Evolutionary conservation across 2,329 filamentous ascomycete genomes (phyloP).

Genomic region (Botrytis cinerea): DNA sequence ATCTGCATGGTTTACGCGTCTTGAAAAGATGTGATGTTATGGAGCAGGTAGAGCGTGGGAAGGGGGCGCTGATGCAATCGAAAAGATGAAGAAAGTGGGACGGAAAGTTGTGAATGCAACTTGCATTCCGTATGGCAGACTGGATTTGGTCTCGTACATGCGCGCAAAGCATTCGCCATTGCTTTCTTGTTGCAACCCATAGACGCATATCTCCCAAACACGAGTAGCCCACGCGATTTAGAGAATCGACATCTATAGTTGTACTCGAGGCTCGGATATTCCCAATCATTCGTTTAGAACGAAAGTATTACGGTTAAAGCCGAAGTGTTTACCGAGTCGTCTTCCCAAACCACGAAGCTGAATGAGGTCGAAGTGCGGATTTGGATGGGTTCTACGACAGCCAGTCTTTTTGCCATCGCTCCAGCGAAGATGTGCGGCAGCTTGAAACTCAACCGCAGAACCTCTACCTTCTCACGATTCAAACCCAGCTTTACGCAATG

Average conservation of each 20-base stretch:
- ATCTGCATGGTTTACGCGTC: background rate
- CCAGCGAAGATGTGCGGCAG: background rate
- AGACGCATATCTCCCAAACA: background rate
- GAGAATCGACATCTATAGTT: background rate
- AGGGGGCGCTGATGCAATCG: background rate
- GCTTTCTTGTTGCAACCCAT: background rate
- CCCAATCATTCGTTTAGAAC: background rate
- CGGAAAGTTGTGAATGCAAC: background rate
- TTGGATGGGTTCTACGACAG: background rate
- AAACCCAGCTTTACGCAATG: background rate
- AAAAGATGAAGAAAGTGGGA: background rate
- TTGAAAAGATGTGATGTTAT: accelerated
- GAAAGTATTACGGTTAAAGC: background rate
- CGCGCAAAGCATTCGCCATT: background rate
- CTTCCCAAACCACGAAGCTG: background rate
- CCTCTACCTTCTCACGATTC: background rate
- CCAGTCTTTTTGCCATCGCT: background rate
- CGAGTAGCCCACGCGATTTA: background rate
- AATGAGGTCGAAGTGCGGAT: background rate
- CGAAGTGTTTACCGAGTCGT: background rate
- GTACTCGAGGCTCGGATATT: background rate
- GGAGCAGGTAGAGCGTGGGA: background rate
- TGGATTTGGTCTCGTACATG: background rate
- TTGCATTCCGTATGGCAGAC: background rate
- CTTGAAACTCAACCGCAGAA: background rate